Base-by-base conservation (phyloP, 148 eudicot genomes). In the Spergularia bocconei region DNA sequence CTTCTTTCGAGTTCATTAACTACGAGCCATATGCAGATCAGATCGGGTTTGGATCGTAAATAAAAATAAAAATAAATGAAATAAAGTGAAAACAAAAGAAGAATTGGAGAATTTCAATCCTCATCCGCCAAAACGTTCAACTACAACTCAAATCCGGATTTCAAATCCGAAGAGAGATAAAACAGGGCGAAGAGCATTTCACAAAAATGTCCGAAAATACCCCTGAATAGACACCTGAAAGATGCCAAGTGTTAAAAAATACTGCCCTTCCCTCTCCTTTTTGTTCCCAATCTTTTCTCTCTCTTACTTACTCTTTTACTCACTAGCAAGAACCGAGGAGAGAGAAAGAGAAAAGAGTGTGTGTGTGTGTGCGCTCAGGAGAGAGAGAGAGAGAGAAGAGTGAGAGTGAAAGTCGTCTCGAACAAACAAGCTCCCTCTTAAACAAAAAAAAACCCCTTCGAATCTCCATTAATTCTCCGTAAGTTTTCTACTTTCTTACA, bases 121-220 rank as follows among this genome's bases (percentile, higher is more conserved):
- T 6, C 48, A 44, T 44, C 48, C 48, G 48, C 48, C 48, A 65
- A 66, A 52, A 75, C 11, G 75, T 72, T 82, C 41, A 80, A 85
- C 75, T 74, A 62, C 76, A 78, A 76, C 79, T 87, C 20, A 87
- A 83, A 76, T 83, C 90, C 90, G 85, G 75, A 59, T 69, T 84
- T 84, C 70, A 84, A 77, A 83, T 84, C 88, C 91, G 90, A 75
- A 47, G 7, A 23, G 33, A 64, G 9, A 60, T 44, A 47, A 13
- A 52, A 29, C 2, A 33, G 11, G 17, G 16, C 4, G 20, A 8
- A 23, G 7, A 59, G 7, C 48, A 44, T 6, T 11, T 11, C 12
- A 59, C 29, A 38, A 63, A 77, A 63, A 38, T 71, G n/a, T 78
- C 75, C 66, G 10, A 78, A 72, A 72, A 65, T 72, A 16, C 63